Base-by-base conservation (phyloP, 2,329 filamentous ascomycete species). In the Claviceps monticola region DNA sequence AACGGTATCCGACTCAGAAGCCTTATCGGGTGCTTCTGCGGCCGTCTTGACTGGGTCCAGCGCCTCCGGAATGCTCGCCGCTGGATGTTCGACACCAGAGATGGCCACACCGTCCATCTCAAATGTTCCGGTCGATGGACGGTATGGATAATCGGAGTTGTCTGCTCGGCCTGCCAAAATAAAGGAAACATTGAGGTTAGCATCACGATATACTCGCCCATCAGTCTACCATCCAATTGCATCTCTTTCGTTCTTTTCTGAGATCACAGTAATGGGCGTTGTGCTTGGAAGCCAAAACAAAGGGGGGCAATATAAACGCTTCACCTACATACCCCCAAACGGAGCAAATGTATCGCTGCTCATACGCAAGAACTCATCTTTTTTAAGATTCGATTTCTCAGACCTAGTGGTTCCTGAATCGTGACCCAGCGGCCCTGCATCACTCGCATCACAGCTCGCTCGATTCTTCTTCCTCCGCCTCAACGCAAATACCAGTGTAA, bases 311-410 rank as follows among this genome's bases (percentile, higher is more conserved):
- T 16, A 5, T 9, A 17, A 48, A 37, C 4, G 6, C 46, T 36
- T 21, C 36, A 54, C 54, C 63, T 58, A 34, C 29, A 34, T 34
- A 73, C 72, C 71, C 64, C 71, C 70, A 61, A 73, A 73, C 11
- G 68, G 65, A 1, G 68, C 69, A 58, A 74, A 72, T 2, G 70
- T 65, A 49, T 72, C 69, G 44, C 48, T 34, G 5, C 44, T 29
- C 23, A 37, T 21, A 34, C 16, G 37, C 36, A 59, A 16, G 54
- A 61, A 7, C 58, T 56, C 1, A 59, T 53, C 37, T 61, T 61
- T 48, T 60, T 54, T 23, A 55, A 53, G n/a, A 19, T 19, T 41
- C 16, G 13, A 17, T 9, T 54, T 54, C 19, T 54, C 52, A 43
- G n/a, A 53, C 7, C 45, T 26, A 9, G 50, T 36, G 4, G 37